A percentile compares a stretch with the other conserved stretches of the same genome.
phyloP scores from a whole-genome alignment of 805 yeast genomes.

The Lipomyces sp. region DNA sequence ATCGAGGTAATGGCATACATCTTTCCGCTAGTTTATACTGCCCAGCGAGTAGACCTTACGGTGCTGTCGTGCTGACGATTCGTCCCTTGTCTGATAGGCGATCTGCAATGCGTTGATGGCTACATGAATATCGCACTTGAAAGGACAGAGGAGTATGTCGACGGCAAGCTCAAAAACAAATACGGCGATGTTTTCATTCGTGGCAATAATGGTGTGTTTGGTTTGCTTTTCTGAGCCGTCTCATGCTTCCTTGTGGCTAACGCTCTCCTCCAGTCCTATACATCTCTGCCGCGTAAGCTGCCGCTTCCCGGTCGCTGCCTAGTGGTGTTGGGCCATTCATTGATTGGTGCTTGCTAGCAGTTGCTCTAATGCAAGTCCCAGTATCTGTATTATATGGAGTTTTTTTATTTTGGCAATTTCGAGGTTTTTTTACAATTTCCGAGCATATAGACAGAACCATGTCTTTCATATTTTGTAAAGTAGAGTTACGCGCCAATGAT shows the following conservation, averaged over 20 bases:
- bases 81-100: slow-evolving; percentile 43
- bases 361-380: too few species aligned
- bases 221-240: too few species aligned
- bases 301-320: too few species aligned
- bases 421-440: too few species aligned
- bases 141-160: slow-evolving; percentile 63
- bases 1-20: slow-evolving; percentile 64
- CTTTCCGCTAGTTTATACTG: background rate
- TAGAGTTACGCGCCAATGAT: too few species aligned
- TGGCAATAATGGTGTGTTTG: slow-evolving; percentile 71
- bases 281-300: slow-evolving; percentile 12
- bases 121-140: slow-evolving; percentile 92
- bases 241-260: too few species aligned
- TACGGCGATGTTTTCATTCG: slow-evolving; percentile 82
- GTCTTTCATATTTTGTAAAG: too few species aligned
- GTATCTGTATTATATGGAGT: too few species aligned
- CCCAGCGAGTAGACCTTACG: background rate
- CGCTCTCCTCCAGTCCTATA: slow-evolving; percentile 21
- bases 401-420: too few species aligned
- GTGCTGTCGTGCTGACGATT: background rate
- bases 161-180: slow-evolving; percentile 47
- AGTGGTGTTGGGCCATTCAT: too few species aligned
- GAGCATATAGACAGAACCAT: too few species aligned
- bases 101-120: slow-evolving; percentile 87
- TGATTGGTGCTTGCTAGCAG: too few species aligned